Conservation (phyloP, 1,284 basidiomycete genomes). For the Pisolithus thermaeus region DNA sequence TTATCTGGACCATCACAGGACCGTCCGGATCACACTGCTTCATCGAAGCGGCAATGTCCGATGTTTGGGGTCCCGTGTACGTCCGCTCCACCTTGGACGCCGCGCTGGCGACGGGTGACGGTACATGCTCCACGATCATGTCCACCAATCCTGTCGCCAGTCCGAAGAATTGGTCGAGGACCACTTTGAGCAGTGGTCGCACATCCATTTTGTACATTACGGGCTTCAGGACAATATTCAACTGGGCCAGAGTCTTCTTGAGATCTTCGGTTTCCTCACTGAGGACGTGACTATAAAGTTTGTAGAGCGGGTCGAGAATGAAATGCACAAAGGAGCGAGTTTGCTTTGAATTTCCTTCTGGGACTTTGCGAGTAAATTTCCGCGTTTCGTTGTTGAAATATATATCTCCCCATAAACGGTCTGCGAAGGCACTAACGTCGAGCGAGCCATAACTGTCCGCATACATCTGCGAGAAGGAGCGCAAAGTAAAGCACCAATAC, state of each 20-base stretch:
- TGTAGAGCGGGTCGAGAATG: conserved; percentile 95
- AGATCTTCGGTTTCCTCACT: conserved; percentile 87
- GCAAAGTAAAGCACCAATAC: conserved; percentile 96
- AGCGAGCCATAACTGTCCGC: conserved; percentile 83
- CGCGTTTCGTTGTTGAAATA: conserved; percentile 83
- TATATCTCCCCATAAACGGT: conserved; percentile 97
- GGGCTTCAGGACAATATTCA: conserved; percentile 88
- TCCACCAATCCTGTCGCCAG: conserved; percentile 85
- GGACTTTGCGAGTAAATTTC: conserved; percentile 84
- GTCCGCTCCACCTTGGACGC: conserved; percentile 74
- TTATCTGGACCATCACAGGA: conserved; percentile 87
- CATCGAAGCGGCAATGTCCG: conserved; percentile 76
- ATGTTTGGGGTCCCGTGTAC: conserved; percentile 82
- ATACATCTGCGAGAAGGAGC: conserved; percentile 95
- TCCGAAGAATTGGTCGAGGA: conserved; percentile 95
- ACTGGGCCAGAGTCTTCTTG: conserved; percentile 70
- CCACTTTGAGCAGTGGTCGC: conserved; percentile 87
- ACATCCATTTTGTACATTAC: conserved; percentile 99
- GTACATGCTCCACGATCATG: conserved; percentile 86
- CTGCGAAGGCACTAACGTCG: conserved; percentile 67
- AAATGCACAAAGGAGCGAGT: conserved; percentile 94
- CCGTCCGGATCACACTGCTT: conserved; percentile 78
- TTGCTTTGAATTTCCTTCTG: conserved; percentile 63
- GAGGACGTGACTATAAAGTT: conserved; percentile 92
- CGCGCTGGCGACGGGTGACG: conserved; percentile 74